These are phyloP conservation scores for Diphasiastrum complanatum DNA, from an alignment of 83 land plant genomes.

Conservation along the genomic window DNA sequence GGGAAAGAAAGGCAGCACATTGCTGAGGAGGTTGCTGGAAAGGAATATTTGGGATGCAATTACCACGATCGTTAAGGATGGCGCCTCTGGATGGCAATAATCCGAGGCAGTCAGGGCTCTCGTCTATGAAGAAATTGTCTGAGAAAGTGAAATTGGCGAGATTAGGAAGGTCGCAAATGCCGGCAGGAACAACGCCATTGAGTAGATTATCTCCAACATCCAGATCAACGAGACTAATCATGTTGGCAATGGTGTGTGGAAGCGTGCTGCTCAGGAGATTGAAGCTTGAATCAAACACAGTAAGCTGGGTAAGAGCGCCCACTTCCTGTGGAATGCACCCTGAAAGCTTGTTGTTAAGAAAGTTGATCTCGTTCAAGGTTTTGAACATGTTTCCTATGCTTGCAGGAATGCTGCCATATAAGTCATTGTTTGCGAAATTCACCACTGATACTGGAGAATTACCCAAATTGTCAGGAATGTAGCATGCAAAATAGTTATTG, in stretches of 20 bases:
- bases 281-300: conserved; percentile 53
- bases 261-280: conserved; percentile 46
- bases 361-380: conserved; percentile 42
- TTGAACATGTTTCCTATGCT: conserved; percentile 40
- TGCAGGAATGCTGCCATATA: conserved; percentile 47
- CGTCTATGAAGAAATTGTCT: conserved; percentile 45
- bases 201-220: conserved; percentile 47
- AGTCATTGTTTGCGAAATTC: conserved; percentile 55
- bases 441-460: conserved; percentile 56
- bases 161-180: conserved; percentile 40
- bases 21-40: conserved; percentile 44
- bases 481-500: conserved; percentile 43
- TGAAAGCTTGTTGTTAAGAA: conserved; percentile 49
- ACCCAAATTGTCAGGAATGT: conserved; percentile 51
- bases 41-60: conserved; percentile 51
- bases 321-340: conserved; percentile 47
- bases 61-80: conserved; percentile 37
- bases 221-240: conserved; percentile 45
- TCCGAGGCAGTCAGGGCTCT: conserved; percentile 37
- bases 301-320: conserved; percentile 33
- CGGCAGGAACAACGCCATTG: conserved; percentile 49
- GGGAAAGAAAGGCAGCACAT: conserved; percentile 23
- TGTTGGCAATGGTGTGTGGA: conserved; percentile 34
- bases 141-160: conserved; percentile 49
- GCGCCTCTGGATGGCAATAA: conserved; percentile 13